Evolutionary conservation across 2,329 filamentous ascomycete species (phyloP).

Genomic region (Grosmannia penicillata): DNA sequence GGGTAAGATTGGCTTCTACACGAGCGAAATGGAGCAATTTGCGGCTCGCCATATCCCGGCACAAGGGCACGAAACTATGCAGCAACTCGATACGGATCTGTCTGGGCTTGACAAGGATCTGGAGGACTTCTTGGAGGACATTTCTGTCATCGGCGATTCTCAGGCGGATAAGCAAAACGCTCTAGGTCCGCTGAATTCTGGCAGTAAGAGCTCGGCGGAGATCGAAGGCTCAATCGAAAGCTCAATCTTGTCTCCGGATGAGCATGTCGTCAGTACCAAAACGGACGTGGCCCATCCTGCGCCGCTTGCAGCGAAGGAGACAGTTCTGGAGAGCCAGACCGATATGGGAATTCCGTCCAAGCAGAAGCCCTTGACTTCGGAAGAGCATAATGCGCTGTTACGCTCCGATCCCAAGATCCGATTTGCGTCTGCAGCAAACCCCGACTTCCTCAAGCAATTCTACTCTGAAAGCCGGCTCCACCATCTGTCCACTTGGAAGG

Average conservation of each 20-base stretch:
- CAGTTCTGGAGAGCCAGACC: no score
- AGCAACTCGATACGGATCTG: no score
- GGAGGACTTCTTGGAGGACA: no score
- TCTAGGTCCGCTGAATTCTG: no score
- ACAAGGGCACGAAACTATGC: no score
- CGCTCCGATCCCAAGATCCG: conserved; percentile 73
- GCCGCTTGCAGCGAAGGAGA: no score
- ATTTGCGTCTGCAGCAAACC: conserved; percentile 83
- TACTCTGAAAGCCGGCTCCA: conserved; percentile 92
- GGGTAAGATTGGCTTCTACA: conserved; percentile 71
- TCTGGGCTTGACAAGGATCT: no score
- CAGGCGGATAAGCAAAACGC: no score
- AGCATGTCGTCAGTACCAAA: background rate
- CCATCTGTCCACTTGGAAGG: conserved; percentile 93
- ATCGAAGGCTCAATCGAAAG: no score
- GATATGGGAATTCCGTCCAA: background rate
- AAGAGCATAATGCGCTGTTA: conserved; percentile 81
- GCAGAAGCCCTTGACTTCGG: conserved; percentile 49
- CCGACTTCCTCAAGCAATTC: conserved; percentile 84
- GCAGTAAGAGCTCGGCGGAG: no score
- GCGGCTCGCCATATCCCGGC: background rate
- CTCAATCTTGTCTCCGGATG: background rate
- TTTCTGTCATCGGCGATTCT: no score
- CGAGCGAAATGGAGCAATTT: conserved; percentile 43
- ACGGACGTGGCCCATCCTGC: no score